A percentile compares a stretch with the other conserved stretches of the same genome.
phyloP scores from a whole-genome alignment of 768 basidiomycete genomes.

The Boletus reticulatus region DNA sequence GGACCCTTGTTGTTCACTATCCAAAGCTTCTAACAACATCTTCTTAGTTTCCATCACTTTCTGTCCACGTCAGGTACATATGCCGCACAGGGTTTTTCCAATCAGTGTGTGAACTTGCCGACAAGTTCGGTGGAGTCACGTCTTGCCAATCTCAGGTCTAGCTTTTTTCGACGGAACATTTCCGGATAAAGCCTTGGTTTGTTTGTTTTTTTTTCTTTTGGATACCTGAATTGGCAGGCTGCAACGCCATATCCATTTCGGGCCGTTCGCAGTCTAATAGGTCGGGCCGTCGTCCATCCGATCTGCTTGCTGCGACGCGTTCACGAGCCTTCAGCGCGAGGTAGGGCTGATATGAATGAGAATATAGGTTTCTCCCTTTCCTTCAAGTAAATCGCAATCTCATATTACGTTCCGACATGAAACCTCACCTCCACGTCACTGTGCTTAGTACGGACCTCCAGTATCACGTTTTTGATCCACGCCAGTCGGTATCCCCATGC shows the following conservation, averaged over 20 bases:
- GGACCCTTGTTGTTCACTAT: background rate
- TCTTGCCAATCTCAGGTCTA: constrained; percentile 1
- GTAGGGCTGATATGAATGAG: background rate
- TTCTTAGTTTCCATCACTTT: no score
- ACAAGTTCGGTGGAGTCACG: constrained; percentile 1
- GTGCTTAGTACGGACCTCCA: background rate
- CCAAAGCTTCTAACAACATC: background rate
- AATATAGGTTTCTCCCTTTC: background rate
- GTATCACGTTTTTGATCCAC: background rate
- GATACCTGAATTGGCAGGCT: background rate
- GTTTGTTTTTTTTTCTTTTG: background rate
- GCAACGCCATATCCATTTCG: background rate
- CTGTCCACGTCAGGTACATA: background rate
- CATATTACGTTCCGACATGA: background rate
- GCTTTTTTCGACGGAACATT: background rate
- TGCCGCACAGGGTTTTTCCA: background rate
- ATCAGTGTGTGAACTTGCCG: constrained; percentile 1
- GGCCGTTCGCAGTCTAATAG: background rate
- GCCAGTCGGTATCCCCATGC: background rate
- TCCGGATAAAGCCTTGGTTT: background rate
- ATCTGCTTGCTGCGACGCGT: background rate
- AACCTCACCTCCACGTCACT: background rate
- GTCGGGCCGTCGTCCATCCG: background rate
- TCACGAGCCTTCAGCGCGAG: background rate
- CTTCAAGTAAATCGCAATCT: background rate